Evolutionary conservation across 768 basidiomycete species (phyloP).

Genomic region (Omphalotus guepiniiformis): DNA sequence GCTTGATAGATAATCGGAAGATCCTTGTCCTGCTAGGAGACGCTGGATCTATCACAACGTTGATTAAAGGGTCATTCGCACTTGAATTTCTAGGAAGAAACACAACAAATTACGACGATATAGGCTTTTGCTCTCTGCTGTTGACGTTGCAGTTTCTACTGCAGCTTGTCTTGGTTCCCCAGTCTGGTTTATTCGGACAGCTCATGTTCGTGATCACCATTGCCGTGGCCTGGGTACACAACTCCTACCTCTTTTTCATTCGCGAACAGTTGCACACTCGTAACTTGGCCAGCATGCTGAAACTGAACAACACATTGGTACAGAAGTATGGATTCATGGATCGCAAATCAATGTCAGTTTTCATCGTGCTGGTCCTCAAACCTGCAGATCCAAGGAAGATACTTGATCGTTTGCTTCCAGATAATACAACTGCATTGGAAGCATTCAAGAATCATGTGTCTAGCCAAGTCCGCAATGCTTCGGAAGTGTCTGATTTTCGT

Average conservation of each 20-base stretch:
- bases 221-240: slow-evolving; percentile 25
- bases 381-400: neutral
- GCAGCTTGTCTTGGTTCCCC: slow-evolving; percentile 30
- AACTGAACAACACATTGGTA: no score
- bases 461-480: no score
- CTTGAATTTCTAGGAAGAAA: slow-evolving; percentile 14
- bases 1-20: slow-evolving; percentile 15
- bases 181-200: slow-evolving; percentile 26
- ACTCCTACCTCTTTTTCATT: slow-evolving; percentile 21
- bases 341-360: neutral
- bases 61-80: slow-evolving; percentile 23
- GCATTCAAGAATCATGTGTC: neutral
- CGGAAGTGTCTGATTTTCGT: no score
- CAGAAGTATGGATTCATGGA: neutral
- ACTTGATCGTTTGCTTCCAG: neutral
- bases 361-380: neutral
- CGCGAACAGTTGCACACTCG: neutral
- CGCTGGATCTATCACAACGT: slow-evolving; percentile 18
- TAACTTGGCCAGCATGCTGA: no score
- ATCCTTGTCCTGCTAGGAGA: slow-evolving; percentile 23
- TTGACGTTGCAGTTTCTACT: slow-evolving; percentile 27
- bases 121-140: slow-evolving; percentile 25
- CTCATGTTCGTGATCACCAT: slow-evolving; percentile 26
- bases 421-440: neutral
- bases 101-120: slow-evolving; percentile 13